Evolutionary conservation across 805 yeast species (phyloP), one percentile per base, ranked within the genome.

Genomic region (Myxozyma geophila): DNA sequence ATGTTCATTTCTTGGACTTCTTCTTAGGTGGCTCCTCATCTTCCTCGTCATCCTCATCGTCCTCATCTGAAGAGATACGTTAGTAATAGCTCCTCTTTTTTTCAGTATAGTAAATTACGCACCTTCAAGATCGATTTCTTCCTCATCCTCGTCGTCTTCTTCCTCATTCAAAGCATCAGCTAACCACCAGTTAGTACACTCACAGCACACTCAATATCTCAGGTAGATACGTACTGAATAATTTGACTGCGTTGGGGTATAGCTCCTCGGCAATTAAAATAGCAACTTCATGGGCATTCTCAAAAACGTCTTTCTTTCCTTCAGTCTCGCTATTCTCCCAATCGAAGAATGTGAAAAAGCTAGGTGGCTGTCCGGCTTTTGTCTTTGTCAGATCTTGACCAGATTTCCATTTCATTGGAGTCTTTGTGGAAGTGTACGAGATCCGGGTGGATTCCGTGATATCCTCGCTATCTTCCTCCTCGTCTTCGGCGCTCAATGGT

Each of bases 241-340:
- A 88, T 70, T 88, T 89, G 28, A 90, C 86, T 3, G 97, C 95
- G 69, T 87, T 86, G 13, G 97, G 96, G 73, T 84, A 92, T 49
- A 93, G 73, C 71, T 92, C 97, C 52, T 91, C 96, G 5, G 84
- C 79, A 13, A 93, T 78, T 48, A 89, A 76, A 57, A 85, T 79
- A 0, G 96, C 90, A 59, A 92, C 79, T 10, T 87, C 91, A 65
- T 87, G 93, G 28, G 96, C 97, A 61, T 83, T 81, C 65, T 92
- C 82, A 72, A 86, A 90, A 73, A 95, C 75, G 85, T 89, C 79
- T 67, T 86, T 87, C 41, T 77, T 74, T 0, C 96, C 96, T 0
- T 95, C 88, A 9, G 40, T 19, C 28, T 53, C 57, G 48, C 57
- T 92, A 54, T 80, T 79, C 73, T 92, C 92, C 87, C 92, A 92